Base-by-base conservation (phyloP, 148 eudicot genomes). In the Chenopodium berlandieri region DNA sequence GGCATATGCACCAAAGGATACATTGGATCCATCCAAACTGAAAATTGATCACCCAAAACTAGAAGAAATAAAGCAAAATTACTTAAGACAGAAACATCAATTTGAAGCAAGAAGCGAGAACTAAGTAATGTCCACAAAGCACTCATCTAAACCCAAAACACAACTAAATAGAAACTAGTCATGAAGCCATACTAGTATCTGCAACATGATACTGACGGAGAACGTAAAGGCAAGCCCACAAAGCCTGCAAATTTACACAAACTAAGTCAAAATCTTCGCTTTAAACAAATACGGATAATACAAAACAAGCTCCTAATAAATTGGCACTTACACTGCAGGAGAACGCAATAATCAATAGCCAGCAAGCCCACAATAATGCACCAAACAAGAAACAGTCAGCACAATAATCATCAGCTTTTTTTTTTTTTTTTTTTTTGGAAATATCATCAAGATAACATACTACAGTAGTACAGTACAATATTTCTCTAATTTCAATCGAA, bases 191-290 rank as follows among this genome's bases (percentile, higher is more conserved):
- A 92, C 98, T 92, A 92, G 76, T 70, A 94, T 87, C 76, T 94
- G 97, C 75, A 92, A 82, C 86, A 94, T 84, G 83, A 94, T 90
- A 90, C 98, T 94, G 63, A 93, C 75, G 20, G 98, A 94, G 76
- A 91, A 94, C 91, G 93, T 94, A 86, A 91, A 92, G n/a, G 97
- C 98, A 70, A 94, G 93, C 46, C 94, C 98, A 48, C 92, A 97
- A 84, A 94, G 95, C 84, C 98, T 94, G 94, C 85, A 84, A 44
- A 76, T 80, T 20, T 62, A 60, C 40, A 31, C 82, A 64, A 46
- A 44, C 83, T 46, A 72, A 60, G 76, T 75, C 22, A 87, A 71
- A 86, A 27, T 13, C 8, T 75, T 20, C 83, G 34, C 62, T 58
- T 22, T 63, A 4, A n/a, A 8, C 72, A 64, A 77, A 73, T 64